These are phyloP conservation scores for Pseudogymnoascus sp. DNA, from an alignment of 2,329 filamentous ascomycete genomes.

Conservation along the genomic window DNA sequence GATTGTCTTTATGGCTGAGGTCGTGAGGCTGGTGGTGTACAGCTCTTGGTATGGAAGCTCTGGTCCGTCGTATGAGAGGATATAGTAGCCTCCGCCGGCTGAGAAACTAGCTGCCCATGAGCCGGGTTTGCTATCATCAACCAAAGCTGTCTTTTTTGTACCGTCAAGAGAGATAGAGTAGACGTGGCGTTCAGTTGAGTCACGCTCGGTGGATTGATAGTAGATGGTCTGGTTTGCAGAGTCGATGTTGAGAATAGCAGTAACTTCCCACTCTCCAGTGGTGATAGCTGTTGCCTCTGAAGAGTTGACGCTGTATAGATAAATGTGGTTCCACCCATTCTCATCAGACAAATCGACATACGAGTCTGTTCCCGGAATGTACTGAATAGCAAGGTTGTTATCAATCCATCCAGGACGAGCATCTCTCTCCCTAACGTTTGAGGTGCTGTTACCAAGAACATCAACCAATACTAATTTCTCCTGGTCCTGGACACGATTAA, in stretches of 20 bases:
- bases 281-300: constrained; percentile 51
- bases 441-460: constrained; percentile 37
- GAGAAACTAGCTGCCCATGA: constrained; percentile 60
- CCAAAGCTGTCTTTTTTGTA: constrained; percentile 46
- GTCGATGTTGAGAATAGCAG: constrained; percentile 50
- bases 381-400: constrained; percentile 46
- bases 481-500: constrained; percentile 58
- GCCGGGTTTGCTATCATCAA: constrained; percentile 49
- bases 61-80: constrained; percentile 55
- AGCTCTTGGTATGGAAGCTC: constrained; percentile 62
- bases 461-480: constrained; percentile 55
- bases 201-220: constrained; percentile 55
- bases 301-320: constrained; percentile 50
- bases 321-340: constrained; percentile 57
- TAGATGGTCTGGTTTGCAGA: constrained; percentile 47
- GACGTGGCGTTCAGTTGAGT: constrained; percentile 58
- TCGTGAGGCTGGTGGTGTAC: constrained; percentile 46
- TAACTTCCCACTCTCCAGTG: constrained; percentile 51
- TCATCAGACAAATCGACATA: constrained; percentile 61
- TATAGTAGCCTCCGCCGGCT: constrained; percentile 42
- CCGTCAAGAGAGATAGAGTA: constrained; percentile 55
- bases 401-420: constrained; percentile 43
- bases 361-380: constrained; percentile 36
- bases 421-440: constrained; percentile 40
- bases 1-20: constrained; percentile 46